These are phyloP conservation scores for Sphagnum tenellum DNA, from an alignment of 225 moss, liverwort and hornwort species.

Conservation along the genomic window DNA sequence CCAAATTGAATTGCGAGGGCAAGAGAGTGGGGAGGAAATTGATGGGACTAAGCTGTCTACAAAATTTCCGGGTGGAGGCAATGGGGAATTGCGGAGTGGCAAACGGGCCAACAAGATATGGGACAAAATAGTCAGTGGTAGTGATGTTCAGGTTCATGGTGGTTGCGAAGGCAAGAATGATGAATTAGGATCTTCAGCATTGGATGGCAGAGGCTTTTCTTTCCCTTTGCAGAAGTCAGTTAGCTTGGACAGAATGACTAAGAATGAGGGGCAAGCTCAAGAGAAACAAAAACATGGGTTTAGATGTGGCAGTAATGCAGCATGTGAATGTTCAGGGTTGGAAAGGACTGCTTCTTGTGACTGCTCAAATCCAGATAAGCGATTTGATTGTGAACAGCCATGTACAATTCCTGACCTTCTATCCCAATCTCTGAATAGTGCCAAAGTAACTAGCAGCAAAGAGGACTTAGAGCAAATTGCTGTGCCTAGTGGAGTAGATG, in stretches of 20 bases:
- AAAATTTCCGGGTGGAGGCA: slow-evolving; percentile 20
- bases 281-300: slow-evolving; percentile 18
- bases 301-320: slow-evolving; percentile 21
- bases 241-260: slow-evolving; percentile 29
- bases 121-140: slow-evolving; percentile 26
- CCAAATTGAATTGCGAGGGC: slow-evolving; percentile 32
- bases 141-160: slow-evolving; percentile 13
- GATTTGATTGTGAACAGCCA: slow-evolving; percentile 8
- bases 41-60: slow-evolving; percentile 29
- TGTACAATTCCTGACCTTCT: background rate
- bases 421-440: background rate
- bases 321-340: slow-evolving; percentile 15
- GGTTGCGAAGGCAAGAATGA: slow-evolving; percentile 42
- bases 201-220: slow-evolving; percentile 48
- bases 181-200: slow-evolving; percentile 39
- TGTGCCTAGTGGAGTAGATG: slow-evolving; percentile 18
- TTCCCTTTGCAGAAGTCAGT: slow-evolving; percentile 44
- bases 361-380: slow-evolving; percentile 22
- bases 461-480: slow-evolving; percentile 2
- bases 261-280: slow-evolving; percentile 20
- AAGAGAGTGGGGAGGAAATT: slow-evolving; percentile 55
- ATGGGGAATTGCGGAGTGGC: slow-evolving; percentile 51
- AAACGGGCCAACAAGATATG: slow-evolving; percentile 79
- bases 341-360: slow-evolving; percentile 17
- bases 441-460: slow-evolving; percentile 4